phyloP scores from a whole-genome alignment of 257 asterid genomes.

The Mentha longifolia region DNA sequence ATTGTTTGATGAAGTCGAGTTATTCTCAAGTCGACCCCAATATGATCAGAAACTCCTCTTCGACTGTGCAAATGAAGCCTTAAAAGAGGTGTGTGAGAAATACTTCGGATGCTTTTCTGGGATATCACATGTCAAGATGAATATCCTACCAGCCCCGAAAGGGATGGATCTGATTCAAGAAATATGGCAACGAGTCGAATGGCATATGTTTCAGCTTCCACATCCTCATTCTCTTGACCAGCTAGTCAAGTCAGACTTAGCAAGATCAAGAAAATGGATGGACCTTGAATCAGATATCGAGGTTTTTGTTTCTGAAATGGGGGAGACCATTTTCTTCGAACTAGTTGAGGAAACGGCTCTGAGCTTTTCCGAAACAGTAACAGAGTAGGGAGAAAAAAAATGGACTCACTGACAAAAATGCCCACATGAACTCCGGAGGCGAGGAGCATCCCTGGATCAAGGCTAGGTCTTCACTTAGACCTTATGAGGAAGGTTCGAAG shows the following conservation, averaged over 20 bases:
- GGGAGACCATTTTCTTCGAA: conserved; percentile 58
- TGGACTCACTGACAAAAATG: neutral
- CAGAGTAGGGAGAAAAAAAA: conserved; percentile 26
- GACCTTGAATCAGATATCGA: conserved; percentile 51
- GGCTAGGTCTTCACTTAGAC: conserved; percentile 7
- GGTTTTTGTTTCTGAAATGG: conserved; percentile 61
- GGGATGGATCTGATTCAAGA: conserved; percentile 83
- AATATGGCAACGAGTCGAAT: conserved; percentile 78
- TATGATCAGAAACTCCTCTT: conserved; percentile 85
- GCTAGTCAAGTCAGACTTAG: conserved; percentile 65
- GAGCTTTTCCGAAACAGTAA: conserved; percentile 36
- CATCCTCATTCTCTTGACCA: conserved; percentile 64
- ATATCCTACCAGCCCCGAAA: conserved; percentile 51
- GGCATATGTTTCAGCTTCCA: conserved; percentile 48
- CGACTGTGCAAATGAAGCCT: conserved; percentile 74
- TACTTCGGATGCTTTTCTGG: conserved; percentile 59
- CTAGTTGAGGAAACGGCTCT: conserved; percentile 61
- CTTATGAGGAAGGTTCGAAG: conserved; percentile 20
- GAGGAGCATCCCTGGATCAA: neutral
- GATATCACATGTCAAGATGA: conserved; percentile 41
- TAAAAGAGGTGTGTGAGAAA: conserved; percentile 61
- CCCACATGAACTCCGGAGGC: conserved; percentile 2
- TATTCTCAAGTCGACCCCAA: conserved; percentile 72
- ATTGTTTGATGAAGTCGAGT: conserved; percentile 86
- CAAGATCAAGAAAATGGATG: conserved; percentile 66